Base-by-base conservation (phyloP, 2,329 filamentous ascomycete genomes). In the Cladosporium oxysporum region DNA sequence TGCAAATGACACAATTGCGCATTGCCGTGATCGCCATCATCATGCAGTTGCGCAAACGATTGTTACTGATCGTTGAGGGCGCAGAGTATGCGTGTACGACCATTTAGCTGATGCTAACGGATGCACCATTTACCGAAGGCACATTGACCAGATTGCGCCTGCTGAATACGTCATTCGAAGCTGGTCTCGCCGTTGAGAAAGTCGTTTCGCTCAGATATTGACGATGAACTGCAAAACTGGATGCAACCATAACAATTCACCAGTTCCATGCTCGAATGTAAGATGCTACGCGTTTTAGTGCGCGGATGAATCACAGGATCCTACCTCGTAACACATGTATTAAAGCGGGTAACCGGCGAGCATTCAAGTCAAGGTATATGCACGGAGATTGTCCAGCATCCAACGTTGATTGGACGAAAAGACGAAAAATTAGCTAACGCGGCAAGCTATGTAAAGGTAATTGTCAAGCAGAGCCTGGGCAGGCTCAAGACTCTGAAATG, bases 361-460 rank as follows among this genome's bases (percentile, higher is more conserved):
- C n/a, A 5, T 11, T 21, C 41, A 47, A 21, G 1, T 47, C n/a
- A 47, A 47, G 41, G 41, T 47, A 47, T 47, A 21, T 47, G 41
- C 7, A 47, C 8, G n/a, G 7, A 47, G 41, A 21, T 47, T n/a
- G 18, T 21, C 8, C 41, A 47, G n/a, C 6, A 2, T n/a, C n/a
- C 41, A 47, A 21, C n/a, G 41, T 12, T 47, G 41, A 47, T 47
- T 47, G 41, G 41, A 47, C 5, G n/a, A 47, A 47, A 47, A 21
- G n/a, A 12, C 10, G n/a, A 47, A 10, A 47, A 47, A 47, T 47
- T 47, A 31, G 52, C 52, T n/a, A n/a, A 21, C 52, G 29, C 8
- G 52, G 52, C 52, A 31, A 55, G 52, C 28, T 55, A 55, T 29
- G 52, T 55, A 55, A 55, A 31, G 31, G 52, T 33, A 55, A 55